These are phyloP conservation scores for Phytopythium oedochilum DNA, from an alignment of 352 stramenopile genomes.

Conservation along the genomic window DNA sequence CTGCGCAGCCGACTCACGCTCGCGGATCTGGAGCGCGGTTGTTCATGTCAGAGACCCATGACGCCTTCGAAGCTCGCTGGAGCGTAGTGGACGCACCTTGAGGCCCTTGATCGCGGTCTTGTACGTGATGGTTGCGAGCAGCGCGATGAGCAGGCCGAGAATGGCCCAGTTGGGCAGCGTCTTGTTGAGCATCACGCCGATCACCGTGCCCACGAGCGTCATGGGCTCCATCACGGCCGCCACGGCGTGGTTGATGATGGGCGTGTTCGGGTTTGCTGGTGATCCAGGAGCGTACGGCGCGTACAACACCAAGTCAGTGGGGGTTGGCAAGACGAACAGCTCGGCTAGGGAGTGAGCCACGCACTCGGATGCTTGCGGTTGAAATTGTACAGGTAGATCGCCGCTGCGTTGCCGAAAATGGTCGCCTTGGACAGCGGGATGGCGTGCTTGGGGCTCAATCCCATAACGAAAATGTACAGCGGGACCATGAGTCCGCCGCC, in stretches of 20 bases:
- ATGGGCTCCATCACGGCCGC: conserved; percentile 98
- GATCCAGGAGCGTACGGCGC: background rate
- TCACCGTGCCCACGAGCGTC: conserved; percentile 74
- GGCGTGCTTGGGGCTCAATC: conserved; percentile 92
- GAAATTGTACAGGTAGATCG: conserved; percentile 94
- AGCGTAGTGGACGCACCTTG: conserved; percentile 23
- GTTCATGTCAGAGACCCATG: background rate
- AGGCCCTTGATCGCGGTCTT: conserved; percentile 67
- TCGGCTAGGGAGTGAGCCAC: no score
- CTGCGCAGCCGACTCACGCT: conserved; percentile 50
- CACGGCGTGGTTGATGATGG: conserved; percentile 97
- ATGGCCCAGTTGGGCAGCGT: conserved; percentile 84
- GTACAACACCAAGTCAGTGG: background rate
- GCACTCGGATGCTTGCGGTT: conserved; percentile 90
- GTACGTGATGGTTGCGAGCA: conserved; percentile 76
- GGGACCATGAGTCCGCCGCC: conserved; percentile 96
- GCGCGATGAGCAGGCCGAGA: conserved; percentile 61
- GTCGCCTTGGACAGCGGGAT: conserved; percentile 97
- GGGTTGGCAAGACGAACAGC: background rate
- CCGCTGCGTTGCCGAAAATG: conserved; percentile 95
- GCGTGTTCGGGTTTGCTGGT: conserved; percentile 74
- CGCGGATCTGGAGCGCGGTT: conserved; percentile 26
- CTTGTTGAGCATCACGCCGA: conserved; percentile 84
- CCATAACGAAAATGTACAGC: conserved; percentile 96
- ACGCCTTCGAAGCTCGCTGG: background rate